Percentiles rank a stretch among this genome's conserved stretches.
Evolutionary conservation across 2,329 filamentous ascomycete genomes (phyloP).

Genomic region (Knufia fluminis): DNA sequence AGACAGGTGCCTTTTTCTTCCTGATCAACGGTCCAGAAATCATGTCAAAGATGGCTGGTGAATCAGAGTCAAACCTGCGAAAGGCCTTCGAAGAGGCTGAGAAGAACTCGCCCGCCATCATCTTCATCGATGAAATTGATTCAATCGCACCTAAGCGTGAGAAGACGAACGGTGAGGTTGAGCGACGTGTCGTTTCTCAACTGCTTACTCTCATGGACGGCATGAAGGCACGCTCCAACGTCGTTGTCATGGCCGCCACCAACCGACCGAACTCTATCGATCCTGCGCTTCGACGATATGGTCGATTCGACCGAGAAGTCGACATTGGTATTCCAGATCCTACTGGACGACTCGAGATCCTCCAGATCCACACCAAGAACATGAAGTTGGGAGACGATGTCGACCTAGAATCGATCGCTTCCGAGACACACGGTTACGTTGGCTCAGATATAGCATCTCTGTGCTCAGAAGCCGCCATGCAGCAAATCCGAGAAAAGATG

Average conservation of each 20-base stretch:
- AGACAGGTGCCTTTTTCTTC: constrained; percentile 99
- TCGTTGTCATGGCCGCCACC: constrained; percentile 98
- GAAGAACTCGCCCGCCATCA: constrained; percentile 98
- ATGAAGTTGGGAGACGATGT: constrained; percentile 98
- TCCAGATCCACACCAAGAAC: constrained; percentile 99
- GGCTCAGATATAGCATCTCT: constrained; percentile 97
- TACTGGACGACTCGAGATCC: constrained; percentile 94
- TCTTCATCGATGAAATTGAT: constrained; percentile 99
- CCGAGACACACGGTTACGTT: constrained; percentile 97
- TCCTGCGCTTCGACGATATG: constrained; percentile 91
- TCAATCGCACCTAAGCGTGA: constrained; percentile 99
- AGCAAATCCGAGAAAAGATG: constrained; percentile 99
- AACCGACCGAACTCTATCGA: constrained; percentile 99
- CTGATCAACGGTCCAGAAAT: constrained; percentile 98
- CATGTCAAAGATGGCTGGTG: constrained; percentile 99
- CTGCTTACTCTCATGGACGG: constrained; percentile 96
- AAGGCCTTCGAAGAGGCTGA: constrained; percentile 99
- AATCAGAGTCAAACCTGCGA: constrained; percentile 94
- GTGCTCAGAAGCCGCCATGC: constrained; percentile 98
- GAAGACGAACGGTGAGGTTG: constrained; percentile 98
- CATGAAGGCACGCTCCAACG: constrained; percentile 98
- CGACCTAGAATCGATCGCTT: constrained; percentile 89
- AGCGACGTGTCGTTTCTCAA: constrained; percentile 96
- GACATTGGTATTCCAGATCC: constrained; percentile 98
- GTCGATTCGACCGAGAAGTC: constrained; percentile 97